Evolutionary conservation across 139 green algal genomes (phyloP).

Genomic region (Volvox africanus): DNA sequence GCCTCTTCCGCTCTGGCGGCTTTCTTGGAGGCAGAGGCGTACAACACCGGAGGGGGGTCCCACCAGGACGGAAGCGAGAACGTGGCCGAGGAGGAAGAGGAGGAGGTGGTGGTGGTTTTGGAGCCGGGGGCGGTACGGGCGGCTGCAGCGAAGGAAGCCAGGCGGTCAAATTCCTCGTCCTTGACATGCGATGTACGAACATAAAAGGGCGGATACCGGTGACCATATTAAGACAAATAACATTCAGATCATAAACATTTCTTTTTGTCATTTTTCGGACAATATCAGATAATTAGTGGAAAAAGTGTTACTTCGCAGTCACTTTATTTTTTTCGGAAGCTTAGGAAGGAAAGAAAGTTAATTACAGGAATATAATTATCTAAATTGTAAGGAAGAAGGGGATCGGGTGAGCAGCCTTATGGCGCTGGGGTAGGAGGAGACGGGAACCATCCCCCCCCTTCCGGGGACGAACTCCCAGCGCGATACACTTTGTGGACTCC

Average conservation of each 20-base stretch:
- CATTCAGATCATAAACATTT: no score
- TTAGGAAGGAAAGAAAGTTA: no score
- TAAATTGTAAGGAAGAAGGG: no score
- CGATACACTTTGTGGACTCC: no score
- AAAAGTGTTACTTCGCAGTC: no score
- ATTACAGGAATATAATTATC: no score
- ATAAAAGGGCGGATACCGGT: not conserved
- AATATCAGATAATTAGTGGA: no score
- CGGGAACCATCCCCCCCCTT: not conserved
- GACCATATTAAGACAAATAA: no score
- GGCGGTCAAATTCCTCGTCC: constrained; percentile 40
- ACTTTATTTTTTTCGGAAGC: no score
- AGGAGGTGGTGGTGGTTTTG: not conserved
- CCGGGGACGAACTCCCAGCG: no score
- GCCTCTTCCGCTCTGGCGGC: constrained; percentile 47
- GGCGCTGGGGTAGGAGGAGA: not conserved
- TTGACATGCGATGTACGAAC: not conserved
- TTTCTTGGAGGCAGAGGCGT: constrained; percentile 7
- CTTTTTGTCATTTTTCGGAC: no score
- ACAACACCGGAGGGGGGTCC: constrained; percentile 33
- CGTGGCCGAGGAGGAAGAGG: not conserved
- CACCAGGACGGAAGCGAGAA: constrained; percentile 22
- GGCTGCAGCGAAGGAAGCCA: constrained; percentile 16
- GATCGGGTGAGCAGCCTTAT: not conserved
- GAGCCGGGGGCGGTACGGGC: constrained; percentile 15